Evolutionary conservation across 2,329 filamentous ascomycete genomes (phyloP), one percentile per base, ranked within the genome.

Genomic region (Pseudopyricularia cyperi): DNA sequence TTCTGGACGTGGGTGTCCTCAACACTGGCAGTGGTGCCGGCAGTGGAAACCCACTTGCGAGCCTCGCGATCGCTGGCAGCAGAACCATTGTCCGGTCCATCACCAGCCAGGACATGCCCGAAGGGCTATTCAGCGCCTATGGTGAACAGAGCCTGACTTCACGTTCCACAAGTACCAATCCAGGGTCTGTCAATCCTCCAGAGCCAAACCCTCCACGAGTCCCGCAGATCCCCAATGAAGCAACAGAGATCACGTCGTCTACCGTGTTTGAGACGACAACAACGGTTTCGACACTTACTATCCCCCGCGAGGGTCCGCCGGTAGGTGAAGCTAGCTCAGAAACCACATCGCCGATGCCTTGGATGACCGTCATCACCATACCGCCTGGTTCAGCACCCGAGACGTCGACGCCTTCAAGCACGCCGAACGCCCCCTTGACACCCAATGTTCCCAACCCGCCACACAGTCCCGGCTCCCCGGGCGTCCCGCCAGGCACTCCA

Each of bases 181-280:
- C 48, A n/a, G 24, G 19, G 19, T 12, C 33, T 28, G 48, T 15
- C 5, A 50, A 7, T 15, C 22, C 33, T n/a, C 33, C 33, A n/a
- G 48, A 37, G 5, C 33, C 32, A 11, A 50, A 50, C 22, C 14
- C 22, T 50, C 48, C 48, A 15, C 17, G 39, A 44, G 39, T 44
- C 24, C 39, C 39, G 39, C 39, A 44, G 15, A 24, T 24, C 7
- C 39, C 39, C 19, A 28, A 44, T 28, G 39, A 44, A 24, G 8
- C 22, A 14, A 44, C 39, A 44, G 39, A 26, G 39, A 15, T 14
- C 7, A 15, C 15, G 17, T 26, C 19, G 7, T 50, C 49, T 14
- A 51, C 49, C 7, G 49, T 51, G 7, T 51, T 51, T 9, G 24
- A 42, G 26, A 51, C 49, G 24, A 51, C 49, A 19, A 51, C 49